These are phyloP conservation scores for Mortierella sp. DNA, from an alignment of 371 early-diverging fungal genomes.

Conservation along the genomic window DNA sequence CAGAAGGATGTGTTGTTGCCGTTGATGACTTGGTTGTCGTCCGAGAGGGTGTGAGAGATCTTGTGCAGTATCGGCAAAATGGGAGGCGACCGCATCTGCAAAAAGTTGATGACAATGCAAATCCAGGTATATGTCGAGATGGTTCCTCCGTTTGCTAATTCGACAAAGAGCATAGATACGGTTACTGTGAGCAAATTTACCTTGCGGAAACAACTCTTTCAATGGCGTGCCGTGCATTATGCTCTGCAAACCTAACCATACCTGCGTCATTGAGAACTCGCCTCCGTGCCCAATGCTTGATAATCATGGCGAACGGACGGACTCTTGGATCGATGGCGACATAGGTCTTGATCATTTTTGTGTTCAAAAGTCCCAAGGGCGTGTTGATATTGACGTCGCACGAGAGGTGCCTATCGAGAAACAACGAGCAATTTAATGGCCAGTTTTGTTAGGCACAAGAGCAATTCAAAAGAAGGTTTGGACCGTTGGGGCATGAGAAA, in stretches of 20 bases:
- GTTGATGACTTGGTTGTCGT: constrained; percentile 59
- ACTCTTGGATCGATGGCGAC: constrained; percentile 86
- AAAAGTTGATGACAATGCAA: constrained; percentile 88
- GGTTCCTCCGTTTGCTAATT: constrained; percentile 89
- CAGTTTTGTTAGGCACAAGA: neutral
- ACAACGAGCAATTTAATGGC: neutral
- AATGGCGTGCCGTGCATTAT: neutral
- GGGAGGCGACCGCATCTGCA: constrained; percentile 91
- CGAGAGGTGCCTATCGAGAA: constrained; percentile 61
- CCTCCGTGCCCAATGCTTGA: constrained; percentile 88
- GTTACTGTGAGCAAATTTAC: neutral
- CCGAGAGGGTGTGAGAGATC: constrained; percentile 50
- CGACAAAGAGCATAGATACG: constrained; percentile 6
- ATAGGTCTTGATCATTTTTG: constrained; percentile 82
- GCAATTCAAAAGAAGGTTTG: neutral
- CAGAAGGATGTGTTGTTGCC: constrained; percentile 70
- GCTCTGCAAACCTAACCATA: constrained; percentile 24
- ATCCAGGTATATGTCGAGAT: constrained; percentile 95
- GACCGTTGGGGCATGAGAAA: neutral
- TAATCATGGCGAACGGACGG: constrained; percentile 76
- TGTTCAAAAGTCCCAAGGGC: constrained; percentile 83
- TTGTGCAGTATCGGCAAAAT: constrained; percentile 91
- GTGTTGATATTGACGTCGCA: constrained; percentile 92
- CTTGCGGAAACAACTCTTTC: neutral
- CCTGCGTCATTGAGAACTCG: constrained; percentile 82